Conservation (phyloP, 1,284 basidiomycete species). For the Malassezia brasiliensis region DNA sequence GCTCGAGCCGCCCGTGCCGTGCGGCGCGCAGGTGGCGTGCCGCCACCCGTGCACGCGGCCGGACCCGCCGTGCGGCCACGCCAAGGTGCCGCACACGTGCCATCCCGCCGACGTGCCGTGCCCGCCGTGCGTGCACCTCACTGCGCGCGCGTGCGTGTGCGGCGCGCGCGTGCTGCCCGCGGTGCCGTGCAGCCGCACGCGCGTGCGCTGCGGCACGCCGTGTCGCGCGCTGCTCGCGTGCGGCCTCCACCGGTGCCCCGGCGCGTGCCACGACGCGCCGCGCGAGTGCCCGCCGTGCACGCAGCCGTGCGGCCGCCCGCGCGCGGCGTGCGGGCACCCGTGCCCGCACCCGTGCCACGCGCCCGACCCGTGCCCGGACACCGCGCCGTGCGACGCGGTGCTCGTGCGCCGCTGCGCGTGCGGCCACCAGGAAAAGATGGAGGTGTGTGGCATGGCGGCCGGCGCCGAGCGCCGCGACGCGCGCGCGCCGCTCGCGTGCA, state of each 20-base stretch:
- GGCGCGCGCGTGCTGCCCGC: constrained; percentile 38
- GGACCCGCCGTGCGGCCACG: constrained; percentile 41
- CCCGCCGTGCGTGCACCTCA: constrained; percentile 45
- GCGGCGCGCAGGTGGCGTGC: constrained; percentile 37
- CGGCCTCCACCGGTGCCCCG: constrained; percentile 38
- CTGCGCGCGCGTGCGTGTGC: constrained; percentile 38
- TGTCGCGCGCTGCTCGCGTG: constrained; percentile 38
- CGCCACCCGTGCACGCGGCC: constrained; percentile 41
- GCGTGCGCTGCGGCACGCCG: constrained; percentile 34
- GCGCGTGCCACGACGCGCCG: constrained; percentile 33
- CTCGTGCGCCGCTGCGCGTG: constrained; percentile 39
- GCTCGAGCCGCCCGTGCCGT: constrained; percentile 44
- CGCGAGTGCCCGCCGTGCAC: constrained; percentile 36
- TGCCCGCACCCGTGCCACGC: constrained; percentile 41
- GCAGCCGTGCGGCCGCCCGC: constrained; percentile 39
- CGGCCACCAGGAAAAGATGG: constrained; percentile 35
- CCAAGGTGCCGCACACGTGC: constrained; percentile 42
- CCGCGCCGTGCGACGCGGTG: constrained; percentile 35
- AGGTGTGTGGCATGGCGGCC: constrained; percentile 15
- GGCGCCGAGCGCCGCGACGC: background rate
- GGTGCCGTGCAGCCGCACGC: constrained; percentile 38
- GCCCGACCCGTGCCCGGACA: constrained; percentile 36
- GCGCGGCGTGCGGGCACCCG: constrained; percentile 35
- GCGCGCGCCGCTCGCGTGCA: constrained; percentile 28
- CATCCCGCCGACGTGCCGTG: constrained; percentile 36